Percentiles rank a stretch among this genome's conserved stretches.
Conservation (phyloP, 2,329 filamentous ascomycete genomes). For the Penicillium sp. region DNA sequence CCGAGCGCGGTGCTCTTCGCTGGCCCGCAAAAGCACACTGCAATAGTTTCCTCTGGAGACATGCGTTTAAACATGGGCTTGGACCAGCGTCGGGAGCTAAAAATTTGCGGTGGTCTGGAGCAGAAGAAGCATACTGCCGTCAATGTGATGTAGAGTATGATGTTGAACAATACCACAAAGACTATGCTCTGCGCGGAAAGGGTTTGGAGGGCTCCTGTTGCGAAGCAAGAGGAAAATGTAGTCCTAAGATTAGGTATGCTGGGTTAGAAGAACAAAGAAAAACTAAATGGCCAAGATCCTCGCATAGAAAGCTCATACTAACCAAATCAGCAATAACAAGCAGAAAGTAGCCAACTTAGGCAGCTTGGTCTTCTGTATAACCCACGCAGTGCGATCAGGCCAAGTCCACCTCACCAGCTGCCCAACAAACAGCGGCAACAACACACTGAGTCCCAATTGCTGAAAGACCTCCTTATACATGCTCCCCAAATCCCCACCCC, state of each 20-base stretch:
- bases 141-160: slow-evolving; percentile 63
- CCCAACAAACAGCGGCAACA: slow-evolving; percentile 62
- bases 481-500: slow-evolving; percentile 52
- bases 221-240: slow-evolving; percentile 50
- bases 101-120: slow-evolving; percentile 39
- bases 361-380: slow-evolving; percentile 53
- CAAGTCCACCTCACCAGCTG: slow-evolving; percentile 59
- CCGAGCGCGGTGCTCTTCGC: slow-evolving; percentile 71
- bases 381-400: slow-evolving; percentile 38
- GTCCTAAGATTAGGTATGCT: slow-evolving; percentile 40
- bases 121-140: slow-evolving; percentile 55
- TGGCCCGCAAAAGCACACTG: slow-evolving; percentile 70
- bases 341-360: slow-evolving; percentile 45
- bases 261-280: slow-evolving; percentile 35
- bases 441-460: slow-evolving; percentile 65
- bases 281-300: background rate
- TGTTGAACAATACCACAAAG: slow-evolving; percentile 66
- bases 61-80: slow-evolving; percentile 36
- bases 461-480: slow-evolving; percentile 67
- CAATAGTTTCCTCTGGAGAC: slow-evolving; percentile 61
- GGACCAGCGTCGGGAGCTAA: slow-evolving; percentile 18
- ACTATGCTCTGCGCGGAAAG: slow-evolving; percentile 60
- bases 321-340: slow-evolving; percentile 57
- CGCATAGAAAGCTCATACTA: slow-evolving; percentile 5
- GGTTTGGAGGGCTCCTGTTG: slow-evolving; percentile 58